A percentile compares a stretch with the other conserved stretches of the same genome.
Evolutionary conservation across 2,329 filamentous ascomycete genomes (phyloP).

Genomic region (Triangularia verruculosa): DNA sequence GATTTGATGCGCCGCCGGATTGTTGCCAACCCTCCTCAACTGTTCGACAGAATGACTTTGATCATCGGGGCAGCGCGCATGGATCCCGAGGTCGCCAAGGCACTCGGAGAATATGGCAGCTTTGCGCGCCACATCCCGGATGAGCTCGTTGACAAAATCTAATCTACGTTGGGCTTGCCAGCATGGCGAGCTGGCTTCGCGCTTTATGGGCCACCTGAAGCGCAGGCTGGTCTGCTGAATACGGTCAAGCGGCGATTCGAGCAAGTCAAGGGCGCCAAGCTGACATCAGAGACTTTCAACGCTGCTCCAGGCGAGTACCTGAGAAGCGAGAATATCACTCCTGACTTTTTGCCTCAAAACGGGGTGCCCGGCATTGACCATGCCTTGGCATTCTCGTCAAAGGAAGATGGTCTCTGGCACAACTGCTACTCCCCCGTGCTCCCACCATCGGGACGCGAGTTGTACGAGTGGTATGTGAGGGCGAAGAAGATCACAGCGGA

Average conservation of each 20-base stretch:
- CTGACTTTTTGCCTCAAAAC: constrained; percentile 10
- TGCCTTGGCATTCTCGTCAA: not conserved
- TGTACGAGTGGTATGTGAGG: constrained; percentile 3
- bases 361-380: not conserved
- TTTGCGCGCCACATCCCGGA: not conserved
- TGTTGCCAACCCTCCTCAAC: constrained; percentile 40
- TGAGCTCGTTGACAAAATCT: not conserved
- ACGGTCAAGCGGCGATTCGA: constrained; percentile 1
- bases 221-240: not conserved
- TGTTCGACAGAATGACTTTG: constrained; percentile 33
- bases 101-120: not conserved
- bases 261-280: not conserved
- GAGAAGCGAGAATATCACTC: constrained; percentile 8
- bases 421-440: constrained; percentile 11
- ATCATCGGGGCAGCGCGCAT: not conserved
- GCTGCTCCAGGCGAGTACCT: constrained; percentile 3
- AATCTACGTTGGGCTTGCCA: not conserved
- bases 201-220: constrained; percentile 1
- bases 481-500: constrained; percentile 6
- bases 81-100: not conserved
- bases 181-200: not conserved
- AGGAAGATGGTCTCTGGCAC: not conserved
- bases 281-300: not conserved
- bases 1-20: constrained; percentile 25
- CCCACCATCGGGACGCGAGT: constrained; percentile 2